Percentiles rank a stretch among this genome's conserved stretches.
Conservation (phyloP, 495 filamentous ascomycete genomes). For the Trichoderma asperelloides region DNA sequence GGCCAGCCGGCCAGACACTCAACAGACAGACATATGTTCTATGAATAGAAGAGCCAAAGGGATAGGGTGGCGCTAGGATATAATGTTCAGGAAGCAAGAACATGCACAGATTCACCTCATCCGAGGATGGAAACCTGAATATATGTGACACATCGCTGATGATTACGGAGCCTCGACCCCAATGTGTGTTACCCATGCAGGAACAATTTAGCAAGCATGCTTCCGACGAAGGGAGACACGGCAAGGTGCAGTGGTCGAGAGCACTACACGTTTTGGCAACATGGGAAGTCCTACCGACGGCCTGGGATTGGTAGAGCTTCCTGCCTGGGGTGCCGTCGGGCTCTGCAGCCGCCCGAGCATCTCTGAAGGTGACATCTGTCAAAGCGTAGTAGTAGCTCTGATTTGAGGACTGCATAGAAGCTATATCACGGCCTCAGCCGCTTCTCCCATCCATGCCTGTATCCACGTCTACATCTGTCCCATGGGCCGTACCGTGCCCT, state of each 20-base stretch:
- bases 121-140: background rate
- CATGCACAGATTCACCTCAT: background rate
- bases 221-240: background rate
- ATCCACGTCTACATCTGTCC: background rate
- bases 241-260: background rate
- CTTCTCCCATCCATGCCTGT: background rate
- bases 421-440: background rate
- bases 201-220: background rate
- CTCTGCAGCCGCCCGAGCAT: background rate
- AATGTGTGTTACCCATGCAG: constrained; percentile 4
- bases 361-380: background rate
- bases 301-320: background rate
- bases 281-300: background rate
- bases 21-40: background rate
- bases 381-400: background rate
- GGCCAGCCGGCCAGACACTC: background rate
- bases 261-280: background rate
- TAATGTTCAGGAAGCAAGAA: background rate
- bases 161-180: background rate
- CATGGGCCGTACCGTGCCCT: background rate
- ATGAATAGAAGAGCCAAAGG: background rate
- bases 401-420: background rate
- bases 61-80: background rate
- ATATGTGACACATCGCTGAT: constrained; percentile 1
- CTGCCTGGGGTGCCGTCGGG: background rate